These are phyloP conservation scores for Suhomyces terraborum DNA, from an alignment of 1,139 yeast genomes.

Conservation along the genomic window DNA sequence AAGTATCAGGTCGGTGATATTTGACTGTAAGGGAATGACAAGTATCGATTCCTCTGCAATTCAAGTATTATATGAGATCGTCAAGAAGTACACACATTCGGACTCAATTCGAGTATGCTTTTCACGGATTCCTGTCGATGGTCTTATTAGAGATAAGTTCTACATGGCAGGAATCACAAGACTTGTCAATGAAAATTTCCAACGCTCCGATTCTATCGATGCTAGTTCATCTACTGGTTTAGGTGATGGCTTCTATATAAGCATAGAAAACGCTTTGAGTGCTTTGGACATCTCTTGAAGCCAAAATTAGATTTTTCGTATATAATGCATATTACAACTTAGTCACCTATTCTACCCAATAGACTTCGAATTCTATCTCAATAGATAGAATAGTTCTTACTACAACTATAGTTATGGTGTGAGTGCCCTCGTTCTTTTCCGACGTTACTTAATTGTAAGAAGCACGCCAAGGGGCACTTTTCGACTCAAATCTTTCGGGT, in stretches of 20 bases:
- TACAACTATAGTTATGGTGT: too few species aligned
- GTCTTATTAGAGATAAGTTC: conserved; percentile 24
- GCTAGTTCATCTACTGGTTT: conserved; percentile 23
- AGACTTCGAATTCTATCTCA: too few species aligned
- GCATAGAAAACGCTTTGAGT: conserved; percentile 35
- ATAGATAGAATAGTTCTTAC: too few species aligned
- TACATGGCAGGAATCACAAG: conserved; percentile 27
- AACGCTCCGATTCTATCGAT: not conserved
- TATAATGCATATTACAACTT: too few species aligned
- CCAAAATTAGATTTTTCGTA: too few species aligned
- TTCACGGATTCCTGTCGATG: conserved; percentile 29
- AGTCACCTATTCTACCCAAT: too few species aligned
- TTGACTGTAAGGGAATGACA: conserved; percentile 40
- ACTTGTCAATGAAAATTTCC: conserved; percentile 25
- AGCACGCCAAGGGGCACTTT: too few species aligned
- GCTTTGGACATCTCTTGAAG: conserved; percentile 3
- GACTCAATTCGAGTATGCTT: conserved; percentile 28
- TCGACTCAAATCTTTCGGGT: too few species aligned
- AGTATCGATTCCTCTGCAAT: conserved; percentile 36
- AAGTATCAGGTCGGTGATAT: conserved; percentile 28
- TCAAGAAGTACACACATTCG: conserved; percentile 24
- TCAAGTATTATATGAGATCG: conserved; percentile 32
- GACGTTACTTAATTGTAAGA: too few species aligned
- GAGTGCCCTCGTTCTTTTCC: too few species aligned
- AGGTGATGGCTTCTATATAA: conserved; percentile 36